phyloP scores from a whole-genome alignment of 768 basidiomycete genomes.

The Cystoderma amianthinum region DNA sequence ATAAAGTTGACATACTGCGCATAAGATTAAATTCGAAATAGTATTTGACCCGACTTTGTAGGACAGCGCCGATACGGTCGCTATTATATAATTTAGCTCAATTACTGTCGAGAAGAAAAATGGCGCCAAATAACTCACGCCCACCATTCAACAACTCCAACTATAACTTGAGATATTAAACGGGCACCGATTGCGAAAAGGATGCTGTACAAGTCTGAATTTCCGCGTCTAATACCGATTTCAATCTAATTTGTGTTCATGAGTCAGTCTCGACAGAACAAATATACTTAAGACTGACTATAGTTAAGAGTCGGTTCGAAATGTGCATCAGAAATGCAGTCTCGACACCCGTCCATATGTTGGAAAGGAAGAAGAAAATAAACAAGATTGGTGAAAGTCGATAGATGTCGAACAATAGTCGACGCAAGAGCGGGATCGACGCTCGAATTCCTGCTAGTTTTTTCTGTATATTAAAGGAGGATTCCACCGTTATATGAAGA shows the following conservation, averaged over 20 bases:
- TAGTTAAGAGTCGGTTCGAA: constrained; percentile 13
- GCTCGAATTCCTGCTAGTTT: constrained; percentile 6
- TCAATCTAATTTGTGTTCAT: constrained; percentile 15
- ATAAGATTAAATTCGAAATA: constrained; percentile 21
- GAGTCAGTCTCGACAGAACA: too few relatives aligned
- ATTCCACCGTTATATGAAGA: constrained; percentile 6
- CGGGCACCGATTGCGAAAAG: constrained; percentile 8
- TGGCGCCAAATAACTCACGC: constrained; percentile 8
- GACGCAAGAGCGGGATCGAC: constrained; percentile 11
- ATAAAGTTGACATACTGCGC: too few relatives aligned
- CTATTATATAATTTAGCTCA: constrained; percentile 7
- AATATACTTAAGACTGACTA: constrained; percentile 10
- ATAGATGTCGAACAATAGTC: constrained; percentile 16
- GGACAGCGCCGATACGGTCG: constrained; percentile 1
- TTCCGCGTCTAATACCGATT: constrained; percentile 10
- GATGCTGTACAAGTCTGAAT: constrained; percentile 10
- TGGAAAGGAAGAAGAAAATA: constrained; percentile 11
- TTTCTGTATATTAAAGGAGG: constrained; percentile 3
- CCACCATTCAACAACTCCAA: constrained; percentile 14
- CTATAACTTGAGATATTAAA: constrained; percentile 10
- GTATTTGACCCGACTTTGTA: constrained; percentile 13
- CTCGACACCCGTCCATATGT: constrained; percentile 17
- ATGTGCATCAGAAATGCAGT: constrained; percentile 17
- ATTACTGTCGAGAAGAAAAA: too few relatives aligned
- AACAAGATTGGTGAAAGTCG: constrained; percentile 11